phyloP scores from a whole-genome alignment of 2,329 filamentous ascomycete genomes.

The Ceratocystis ficicola region DNA sequence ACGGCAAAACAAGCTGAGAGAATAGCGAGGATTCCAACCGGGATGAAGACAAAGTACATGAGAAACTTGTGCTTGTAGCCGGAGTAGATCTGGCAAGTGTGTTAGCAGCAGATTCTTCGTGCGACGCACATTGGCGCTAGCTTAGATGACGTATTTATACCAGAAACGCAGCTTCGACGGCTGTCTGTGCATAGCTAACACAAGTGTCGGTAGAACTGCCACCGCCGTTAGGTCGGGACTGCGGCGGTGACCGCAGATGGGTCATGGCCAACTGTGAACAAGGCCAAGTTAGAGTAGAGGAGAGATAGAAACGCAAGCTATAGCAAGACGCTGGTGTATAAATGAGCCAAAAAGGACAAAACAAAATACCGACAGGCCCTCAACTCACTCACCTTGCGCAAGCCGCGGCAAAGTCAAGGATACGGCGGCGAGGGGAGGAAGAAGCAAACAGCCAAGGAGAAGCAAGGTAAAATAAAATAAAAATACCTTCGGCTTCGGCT shows the following conservation, averaged over 20 bases:
- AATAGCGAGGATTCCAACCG: slow-evolving; percentile 33
- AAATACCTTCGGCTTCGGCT: no score
- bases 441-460: neutral
- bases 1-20: slow-evolving; percentile 36
- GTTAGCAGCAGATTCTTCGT: neutral
- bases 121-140: neutral
- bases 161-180: neutral
- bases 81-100: neutral
- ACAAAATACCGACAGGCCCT: neutral
- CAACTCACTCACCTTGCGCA: neutral
- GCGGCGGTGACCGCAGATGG: neutral
- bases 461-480: neutral
- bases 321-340: no score
- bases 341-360: neutral
- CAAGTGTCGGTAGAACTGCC: neutral
- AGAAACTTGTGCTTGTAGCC: slow-evolving; percentile 24
- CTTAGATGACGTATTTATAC: neutral
- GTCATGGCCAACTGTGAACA: neutral
- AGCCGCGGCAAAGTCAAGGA: slow-evolving; percentile 1
- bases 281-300: neutral
- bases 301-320: no score
- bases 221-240: neutral
- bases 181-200: neutral
- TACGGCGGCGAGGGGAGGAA: neutral
- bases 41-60: slow-evolving; percentile 40